phyloP scores from a whole-genome alignment of 371 early-diverging fungal genomes.

The Smittium mucronatum region DNA sequence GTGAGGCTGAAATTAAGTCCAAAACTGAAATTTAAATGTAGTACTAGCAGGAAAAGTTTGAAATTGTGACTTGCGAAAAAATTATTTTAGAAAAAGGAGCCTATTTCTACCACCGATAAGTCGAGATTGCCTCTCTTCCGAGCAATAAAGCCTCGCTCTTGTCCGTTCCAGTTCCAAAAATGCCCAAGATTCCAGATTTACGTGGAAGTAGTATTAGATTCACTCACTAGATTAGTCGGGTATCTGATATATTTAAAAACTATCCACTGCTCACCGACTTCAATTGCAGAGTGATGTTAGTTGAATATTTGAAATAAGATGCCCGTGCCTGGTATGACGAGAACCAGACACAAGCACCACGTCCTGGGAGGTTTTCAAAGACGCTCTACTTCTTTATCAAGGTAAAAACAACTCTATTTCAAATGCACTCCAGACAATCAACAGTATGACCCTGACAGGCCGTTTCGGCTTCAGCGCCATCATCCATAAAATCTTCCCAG shows the following conservation, averaged over 20 bases:
- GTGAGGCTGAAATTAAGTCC: not conserved
- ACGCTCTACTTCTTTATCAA: not conserved
- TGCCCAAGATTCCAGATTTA: not conserved
- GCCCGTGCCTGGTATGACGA: conserved; percentile 9
- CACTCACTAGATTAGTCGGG: not conserved
- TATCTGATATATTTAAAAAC: not conserved
- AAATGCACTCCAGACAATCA: conserved; percentile 3
- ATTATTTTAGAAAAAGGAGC: not conserved
- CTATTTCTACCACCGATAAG: not conserved
- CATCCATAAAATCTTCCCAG: conserved; percentile 4
- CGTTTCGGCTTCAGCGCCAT: conserved; percentile 1
- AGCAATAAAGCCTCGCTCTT: not conserved
- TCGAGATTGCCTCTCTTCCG: not conserved
- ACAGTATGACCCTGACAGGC: not conserved
- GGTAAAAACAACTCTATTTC: not conserved
- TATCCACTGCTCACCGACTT: conserved; percentile 6
- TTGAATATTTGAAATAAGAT: not conserved
- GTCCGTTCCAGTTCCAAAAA: not conserved
- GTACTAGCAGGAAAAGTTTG: not conserved
- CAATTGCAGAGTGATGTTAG: not conserved
- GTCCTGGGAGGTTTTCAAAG: not conserved
- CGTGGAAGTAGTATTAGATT: not conserved
- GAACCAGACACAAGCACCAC: conserved; percentile 8
- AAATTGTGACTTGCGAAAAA: not conserved
- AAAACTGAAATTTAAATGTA: not conserved